Conservation (phyloP, 192 early-diverging fungal genomes). For the Diversispora eburnea region DNA sequence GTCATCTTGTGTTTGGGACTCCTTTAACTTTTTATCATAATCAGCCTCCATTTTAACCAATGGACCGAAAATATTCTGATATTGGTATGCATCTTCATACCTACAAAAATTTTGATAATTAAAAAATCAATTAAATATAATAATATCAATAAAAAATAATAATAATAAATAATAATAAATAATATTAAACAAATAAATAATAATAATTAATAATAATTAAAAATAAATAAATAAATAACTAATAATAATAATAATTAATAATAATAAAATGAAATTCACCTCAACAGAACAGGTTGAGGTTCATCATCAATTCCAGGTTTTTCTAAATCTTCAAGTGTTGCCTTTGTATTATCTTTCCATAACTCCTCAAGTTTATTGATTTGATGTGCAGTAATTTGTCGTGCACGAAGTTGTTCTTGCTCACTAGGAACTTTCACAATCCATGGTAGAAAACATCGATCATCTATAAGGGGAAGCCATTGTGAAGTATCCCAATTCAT, state of each 20-base stretch:
- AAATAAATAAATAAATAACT: too few relatives aligned
- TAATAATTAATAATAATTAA: background rate
- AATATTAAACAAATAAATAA: too few relatives aligned
- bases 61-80: constrained; percentile 93
- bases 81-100: constrained; percentile 97
- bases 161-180: too few relatives aligned
- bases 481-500: constrained; percentile 95
- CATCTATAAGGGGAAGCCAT: constrained; percentile 95
- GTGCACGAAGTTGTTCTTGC: constrained; percentile 77
- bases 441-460: constrained; percentile 93
- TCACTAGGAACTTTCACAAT: constrained; percentile 87
- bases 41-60: constrained; percentile 95
- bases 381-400: constrained; percentile 77
- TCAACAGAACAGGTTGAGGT: constrained; percentile 74
- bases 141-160: too few relatives aligned
- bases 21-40: constrained; percentile 82
- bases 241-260: background rate
- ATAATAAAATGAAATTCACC: constrained; percentile 35
- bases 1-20: constrained; percentile 93
- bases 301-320: constrained; percentile 82
- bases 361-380: constrained; percentile 85
- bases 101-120: constrained; percentile 36
- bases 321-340: constrained; percentile 77
- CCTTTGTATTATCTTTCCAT: constrained; percentile 77
- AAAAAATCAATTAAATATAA: background rate